Percentiles rank a stretch among this genome's conserved stretches.
Evolutionary conservation across 768 basidiomycete genomes (phyloP).

Genomic region (Floccularia luteovirens): DNA sequence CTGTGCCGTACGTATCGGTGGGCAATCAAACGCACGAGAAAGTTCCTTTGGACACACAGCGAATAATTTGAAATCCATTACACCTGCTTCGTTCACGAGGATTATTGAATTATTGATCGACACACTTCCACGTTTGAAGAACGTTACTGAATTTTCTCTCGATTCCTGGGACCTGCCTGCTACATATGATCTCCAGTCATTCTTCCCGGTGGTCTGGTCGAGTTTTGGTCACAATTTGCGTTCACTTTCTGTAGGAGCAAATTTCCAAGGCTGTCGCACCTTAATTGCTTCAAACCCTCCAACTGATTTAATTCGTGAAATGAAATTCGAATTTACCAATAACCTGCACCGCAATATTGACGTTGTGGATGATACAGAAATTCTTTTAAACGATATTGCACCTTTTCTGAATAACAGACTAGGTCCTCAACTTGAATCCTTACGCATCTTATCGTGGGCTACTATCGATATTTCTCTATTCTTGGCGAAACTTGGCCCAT

Average conservation of each 20-base stretch:
- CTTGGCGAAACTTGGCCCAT: conserved; percentile 21
- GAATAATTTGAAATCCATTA: no score
- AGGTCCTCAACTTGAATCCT: conserved; percentile 20
- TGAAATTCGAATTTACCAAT: conserved; percentile 31
- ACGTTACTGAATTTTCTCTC: conserved; percentile 26
- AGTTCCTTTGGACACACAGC: no score
- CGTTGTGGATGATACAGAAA: conserved; percentile 11
- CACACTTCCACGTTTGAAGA: conserved; percentile 22
- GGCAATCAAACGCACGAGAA: no score
- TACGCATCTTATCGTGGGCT: conserved; percentile 33
- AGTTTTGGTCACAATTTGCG: conserved; percentile 28
- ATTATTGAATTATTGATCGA: conserved; percentile 19
- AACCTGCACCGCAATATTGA: conserved; percentile 14
- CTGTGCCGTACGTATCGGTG: no score
- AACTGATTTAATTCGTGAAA: conserved; percentile 20
- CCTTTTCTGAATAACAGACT: conserved; percentile 34
- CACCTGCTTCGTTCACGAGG: conserved; percentile 14
- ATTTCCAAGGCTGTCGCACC: conserved; percentile 24
- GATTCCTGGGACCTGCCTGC: conserved; percentile 29
- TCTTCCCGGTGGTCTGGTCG: conserved; percentile 30
- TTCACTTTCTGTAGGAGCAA: conserved; percentile 26
- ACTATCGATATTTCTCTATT: conserved; percentile 31
- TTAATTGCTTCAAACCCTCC: conserved; percentile 23
- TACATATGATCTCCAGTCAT: conserved; percentile 17
- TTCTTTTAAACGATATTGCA: conserved; percentile 22